These are phyloP conservation scores for Microbotryum intermedium DNA, from an alignment of 1,284 basidiomycete species.

Conservation along the genomic window DNA sequence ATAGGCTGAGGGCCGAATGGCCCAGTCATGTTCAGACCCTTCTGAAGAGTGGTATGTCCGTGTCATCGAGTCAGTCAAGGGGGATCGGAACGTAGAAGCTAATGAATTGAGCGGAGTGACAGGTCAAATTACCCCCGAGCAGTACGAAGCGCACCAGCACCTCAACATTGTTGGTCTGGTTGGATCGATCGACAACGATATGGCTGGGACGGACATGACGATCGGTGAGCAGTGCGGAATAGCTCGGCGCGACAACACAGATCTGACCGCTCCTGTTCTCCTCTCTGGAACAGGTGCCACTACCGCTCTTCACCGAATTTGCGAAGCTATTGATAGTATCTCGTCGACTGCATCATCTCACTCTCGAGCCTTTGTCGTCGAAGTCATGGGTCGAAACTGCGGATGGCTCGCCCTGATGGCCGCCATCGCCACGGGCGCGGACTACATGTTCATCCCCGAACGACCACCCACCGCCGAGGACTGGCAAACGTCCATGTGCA, in stretches of 20 bases:
- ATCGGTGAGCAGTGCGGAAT: conserved; percentile 51
- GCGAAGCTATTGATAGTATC: conserved; percentile 96
- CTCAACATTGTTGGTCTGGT: conserved; percentile 95
- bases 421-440: conserved; percentile 87
- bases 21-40: conserved; percentile 67
- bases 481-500: conserved; percentile 91
- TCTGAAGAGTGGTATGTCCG: conserved; percentile 48
- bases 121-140: conserved; percentile 64
- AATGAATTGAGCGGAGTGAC: not conserved
- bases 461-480: conserved; percentile 65
- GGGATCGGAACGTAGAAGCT: not conserved
- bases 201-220: conserved; percentile 94
- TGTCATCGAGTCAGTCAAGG: not conserved
- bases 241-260: no score
- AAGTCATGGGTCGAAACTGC: conserved; percentile 98
- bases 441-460: conserved; percentile 97
- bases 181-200: conserved; percentile 98
- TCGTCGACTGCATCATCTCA: conserved; percentile 93
- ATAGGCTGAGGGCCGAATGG: conserved; percentile 91
- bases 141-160: conserved; percentile 62
- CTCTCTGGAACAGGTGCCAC: conserved; percentile 51
- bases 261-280: not conserved
- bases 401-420: conserved; percentile 94
- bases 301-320: conserved; percentile 91
- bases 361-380: conserved; percentile 93